phyloP scores from a whole-genome alignment of 164 flowering plant species.

The Liriodendron chinense region DNA sequence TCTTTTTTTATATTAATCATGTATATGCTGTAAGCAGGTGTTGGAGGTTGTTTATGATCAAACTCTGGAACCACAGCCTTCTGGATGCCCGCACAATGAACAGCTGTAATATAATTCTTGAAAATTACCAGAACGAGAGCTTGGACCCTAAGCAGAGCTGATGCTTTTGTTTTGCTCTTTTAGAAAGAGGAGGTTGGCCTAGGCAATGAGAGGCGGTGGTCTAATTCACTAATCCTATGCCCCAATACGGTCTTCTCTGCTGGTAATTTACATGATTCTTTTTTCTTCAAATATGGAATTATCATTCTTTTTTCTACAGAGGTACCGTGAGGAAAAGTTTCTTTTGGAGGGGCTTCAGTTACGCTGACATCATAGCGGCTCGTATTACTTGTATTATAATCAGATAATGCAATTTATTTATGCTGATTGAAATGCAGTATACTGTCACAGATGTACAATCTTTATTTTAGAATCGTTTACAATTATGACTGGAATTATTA shows the following conservation, averaged over 20 bases:
- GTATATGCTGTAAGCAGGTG: constrained; percentile 52
- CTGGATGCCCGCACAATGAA: constrained; percentile 84
- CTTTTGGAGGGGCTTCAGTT: not conserved
- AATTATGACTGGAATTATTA: too few species aligned
- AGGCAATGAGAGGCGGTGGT: not conserved
- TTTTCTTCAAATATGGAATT: not conserved
- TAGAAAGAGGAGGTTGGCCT: not conserved
- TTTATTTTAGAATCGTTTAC: too few species aligned
- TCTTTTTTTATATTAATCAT: not conserved
- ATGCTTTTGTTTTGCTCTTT: not conserved
- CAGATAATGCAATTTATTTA: not conserved
- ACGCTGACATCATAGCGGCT: not conserved
- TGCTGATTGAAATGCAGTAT: not conserved
- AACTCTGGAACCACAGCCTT: constrained; percentile 93
- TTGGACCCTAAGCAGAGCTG: constrained; percentile 27
- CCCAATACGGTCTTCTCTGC: constrained; percentile 2
- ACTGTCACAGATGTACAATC: not conserved
- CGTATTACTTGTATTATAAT: not conserved
- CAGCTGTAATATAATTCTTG: constrained; percentile 67
- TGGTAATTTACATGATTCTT: not conserved
- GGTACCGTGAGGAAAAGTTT: not conserved
- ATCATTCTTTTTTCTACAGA: not conserved
- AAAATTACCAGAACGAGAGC: constrained; percentile 34
- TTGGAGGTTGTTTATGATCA: constrained; percentile 94
- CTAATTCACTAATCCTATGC: constrained; percentile 9